phyloP scores from a whole-genome alignment of 1,284 basidiomycete genomes.

The Ceratobasidium sp. region DNA sequence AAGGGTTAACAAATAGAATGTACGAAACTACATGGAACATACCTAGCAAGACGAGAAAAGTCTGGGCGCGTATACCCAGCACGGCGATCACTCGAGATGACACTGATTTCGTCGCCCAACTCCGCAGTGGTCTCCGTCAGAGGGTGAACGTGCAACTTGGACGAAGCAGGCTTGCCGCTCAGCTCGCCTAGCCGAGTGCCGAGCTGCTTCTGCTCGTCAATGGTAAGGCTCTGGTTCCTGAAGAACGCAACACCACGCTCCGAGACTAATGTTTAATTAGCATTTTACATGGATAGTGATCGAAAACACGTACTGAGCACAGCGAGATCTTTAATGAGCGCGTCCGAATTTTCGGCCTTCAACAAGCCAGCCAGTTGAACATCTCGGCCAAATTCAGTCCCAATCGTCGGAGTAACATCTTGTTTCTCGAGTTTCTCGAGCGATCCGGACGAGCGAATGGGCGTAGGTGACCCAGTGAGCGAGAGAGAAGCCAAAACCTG shows the following conservation, averaged over 20 bases:
- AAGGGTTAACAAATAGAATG: background rate
- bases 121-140: constrained; percentile 61
- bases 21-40: background rate
- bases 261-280: constrained; percentile 54
- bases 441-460: constrained; percentile 32
- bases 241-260: constrained; percentile 79
- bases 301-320: constrained; percentile 47
- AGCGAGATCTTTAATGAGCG: constrained; percentile 53
- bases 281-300: background rate
- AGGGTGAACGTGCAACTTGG: constrained; percentile 70
- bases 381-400: constrained; percentile 41
- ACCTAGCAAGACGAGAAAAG: constrained; percentile 14
- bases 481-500: constrained; percentile 34
- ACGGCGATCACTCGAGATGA: constrained; percentile 57
- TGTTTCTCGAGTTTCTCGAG: constrained; percentile 18
- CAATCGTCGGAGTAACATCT: constrained; percentile 22
- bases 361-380: constrained; percentile 51
- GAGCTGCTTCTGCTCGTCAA: constrained; percentile 57
- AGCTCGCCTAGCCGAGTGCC: constrained; percentile 61
- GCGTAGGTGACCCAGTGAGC: constrained; percentile 24
- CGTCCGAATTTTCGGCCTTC: constrained; percentile 50
- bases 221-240: constrained; percentile 60
- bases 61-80: constrained; percentile 40
- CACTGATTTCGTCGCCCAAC: constrained; percentile 58
- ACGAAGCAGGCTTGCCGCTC: constrained; percentile 63